Percentiles rank a stretch among this genome's conserved stretches.
Evolutionary conservation across 2,329 filamentous ascomycete species (phyloP).

Genomic region (Sporothrix phasma): DNA sequence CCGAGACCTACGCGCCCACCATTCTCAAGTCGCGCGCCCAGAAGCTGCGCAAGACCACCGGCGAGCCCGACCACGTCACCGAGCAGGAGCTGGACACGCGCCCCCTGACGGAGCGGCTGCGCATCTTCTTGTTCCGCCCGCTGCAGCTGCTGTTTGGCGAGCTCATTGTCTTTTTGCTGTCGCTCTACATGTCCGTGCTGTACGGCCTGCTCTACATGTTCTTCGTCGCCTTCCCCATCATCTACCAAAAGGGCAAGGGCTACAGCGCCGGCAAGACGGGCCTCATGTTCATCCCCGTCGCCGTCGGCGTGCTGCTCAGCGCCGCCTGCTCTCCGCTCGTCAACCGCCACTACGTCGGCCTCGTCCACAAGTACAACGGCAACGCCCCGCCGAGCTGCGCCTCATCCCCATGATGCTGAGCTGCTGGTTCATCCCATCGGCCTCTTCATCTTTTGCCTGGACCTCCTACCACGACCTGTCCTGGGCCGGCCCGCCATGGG

Average conservation of each 20-base stretch:
- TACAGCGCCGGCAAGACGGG: constrained; percentile 65
- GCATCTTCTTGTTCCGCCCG: constrained; percentile 68
- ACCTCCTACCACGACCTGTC: constrained; percentile 52
- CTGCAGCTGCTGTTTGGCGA: constrained; percentile 80
- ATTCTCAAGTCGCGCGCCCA: constrained; percentile 61
- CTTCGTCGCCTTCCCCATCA: constrained; percentile 58
- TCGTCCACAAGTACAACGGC: constrained; percentile 54
- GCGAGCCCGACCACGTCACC: constrained; percentile 59
- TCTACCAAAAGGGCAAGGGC: constrained; percentile 72
- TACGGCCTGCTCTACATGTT: constrained; percentile 70
- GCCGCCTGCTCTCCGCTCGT: constrained; percentile 60
- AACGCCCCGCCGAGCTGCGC: constrained; percentile 67
- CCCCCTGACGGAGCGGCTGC: constrained; percentile 56
- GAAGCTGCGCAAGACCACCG: constrained; percentile 60
- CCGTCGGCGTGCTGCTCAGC: constrained; percentile 58
- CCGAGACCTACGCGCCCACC: constrained; percentile 77
- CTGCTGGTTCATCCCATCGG: constrained; percentile 59
- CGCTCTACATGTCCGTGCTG: constrained; percentile 75
- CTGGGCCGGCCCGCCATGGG: constrained; percentile 63
- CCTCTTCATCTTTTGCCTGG: constrained; percentile 42
- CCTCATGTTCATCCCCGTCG: constrained; percentile 78
- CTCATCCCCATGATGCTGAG: constrained; percentile 74
- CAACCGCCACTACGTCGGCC: constrained; percentile 68
- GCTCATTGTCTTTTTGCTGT: constrained; percentile 75
- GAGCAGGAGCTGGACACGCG: constrained; percentile 70